A percentile compares a stretch with the other conserved stretches of the same genome.
These are phyloP conservation scores for Gossypium stocksii DNA, from an alignment of 345 rosid genomes.

Conservation along the genomic window DNA sequence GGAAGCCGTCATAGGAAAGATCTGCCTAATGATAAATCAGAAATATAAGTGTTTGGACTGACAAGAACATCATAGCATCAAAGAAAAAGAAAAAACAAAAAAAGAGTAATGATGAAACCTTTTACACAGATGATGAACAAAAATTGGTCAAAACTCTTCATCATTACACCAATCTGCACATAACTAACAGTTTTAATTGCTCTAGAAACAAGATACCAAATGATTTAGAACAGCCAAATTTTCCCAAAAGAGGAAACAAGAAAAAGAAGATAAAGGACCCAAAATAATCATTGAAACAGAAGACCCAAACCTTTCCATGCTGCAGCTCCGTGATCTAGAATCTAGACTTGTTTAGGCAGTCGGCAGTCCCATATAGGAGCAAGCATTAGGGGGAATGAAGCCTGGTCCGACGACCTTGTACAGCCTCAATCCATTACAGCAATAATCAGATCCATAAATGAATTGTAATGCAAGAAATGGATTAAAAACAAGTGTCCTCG, in stretches of 20 bases:
- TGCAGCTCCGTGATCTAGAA: not conserved
- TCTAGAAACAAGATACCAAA: conserved; percentile 17
- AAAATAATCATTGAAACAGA: not conserved
- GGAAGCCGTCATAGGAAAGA: conserved; percentile 36
- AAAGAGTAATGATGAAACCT: conserved; percentile 50
- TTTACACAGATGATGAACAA: conserved; percentile 19
- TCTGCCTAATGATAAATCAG: conserved; percentile 24
- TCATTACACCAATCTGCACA: conserved; percentile 68
- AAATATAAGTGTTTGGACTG: conserved; percentile 25
- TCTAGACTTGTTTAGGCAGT: not conserved
- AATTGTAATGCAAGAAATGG: not conserved
- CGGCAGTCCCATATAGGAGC: conserved; percentile 30
- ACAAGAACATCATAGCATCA: conserved; percentile 25
- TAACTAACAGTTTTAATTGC: conserved; percentile 20
- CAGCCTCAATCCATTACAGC: conserved; percentile 10
- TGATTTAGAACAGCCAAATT: not conserved
- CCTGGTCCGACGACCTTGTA: conserved; percentile 88
- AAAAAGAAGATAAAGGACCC: not conserved
- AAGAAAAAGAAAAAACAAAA: conserved; percentile 23
- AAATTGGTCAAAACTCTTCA: conserved; percentile 50
- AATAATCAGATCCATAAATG: not conserved
- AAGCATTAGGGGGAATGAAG: conserved; percentile 92
- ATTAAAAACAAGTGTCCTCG: conserved; percentile 57
- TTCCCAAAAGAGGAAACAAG: not conserved
- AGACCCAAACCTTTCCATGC: conserved; percentile 31